Conservation (phyloP, 441 rosid genomes). For the Rhodomyrtus psidioides region DNA sequence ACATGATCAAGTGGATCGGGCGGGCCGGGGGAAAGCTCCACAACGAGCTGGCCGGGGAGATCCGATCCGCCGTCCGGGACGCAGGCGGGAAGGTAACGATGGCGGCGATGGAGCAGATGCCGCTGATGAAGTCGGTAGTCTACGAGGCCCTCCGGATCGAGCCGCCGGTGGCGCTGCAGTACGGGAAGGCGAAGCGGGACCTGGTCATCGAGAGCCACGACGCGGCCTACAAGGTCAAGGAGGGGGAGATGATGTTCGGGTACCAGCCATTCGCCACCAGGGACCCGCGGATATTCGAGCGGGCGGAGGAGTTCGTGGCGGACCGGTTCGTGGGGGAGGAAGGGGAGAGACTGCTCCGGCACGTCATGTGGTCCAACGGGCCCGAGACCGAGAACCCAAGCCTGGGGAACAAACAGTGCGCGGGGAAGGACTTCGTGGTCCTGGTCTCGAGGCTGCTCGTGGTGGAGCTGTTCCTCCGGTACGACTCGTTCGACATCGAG, state of each 20-base stretch:
- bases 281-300: constrained; percentile 53
- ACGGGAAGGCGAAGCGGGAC: constrained; percentile 52
- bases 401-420: constrained; percentile 66
- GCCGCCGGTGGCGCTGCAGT: constrained; percentile 59
- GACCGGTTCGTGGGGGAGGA: constrained; percentile 64
- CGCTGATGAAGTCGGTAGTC: constrained; percentile 53
- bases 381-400: constrained; percentile 61
- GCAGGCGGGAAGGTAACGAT: constrained; percentile 50
- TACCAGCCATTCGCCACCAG: constrained; percentile 64
- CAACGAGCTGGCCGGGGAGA: constrained; percentile 42
- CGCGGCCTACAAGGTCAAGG: constrained; percentile 46
- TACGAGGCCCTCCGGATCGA: constrained; percentile 62
- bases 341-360: constrained; percentile 50
- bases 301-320: constrained; percentile 56
- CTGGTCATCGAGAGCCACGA: constrained; percentile 57
- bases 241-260: constrained; percentile 65
- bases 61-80: constrained; percentile 39
- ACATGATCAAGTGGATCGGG: constrained; percentile 42
- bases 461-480: constrained; percentile 61
- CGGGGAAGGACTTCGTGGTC: constrained; percentile 77
- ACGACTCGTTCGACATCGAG: constrained; percentile 66
- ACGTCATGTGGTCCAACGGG: constrained; percentile 87
- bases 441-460: constrained; percentile 43
- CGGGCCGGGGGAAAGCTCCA: constrained; percentile 44
- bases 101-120: constrained; percentile 57